Base-by-base conservation (phyloP, 495 filamentous ascomycete genomes). In the Tuber aestivum region DNA sequence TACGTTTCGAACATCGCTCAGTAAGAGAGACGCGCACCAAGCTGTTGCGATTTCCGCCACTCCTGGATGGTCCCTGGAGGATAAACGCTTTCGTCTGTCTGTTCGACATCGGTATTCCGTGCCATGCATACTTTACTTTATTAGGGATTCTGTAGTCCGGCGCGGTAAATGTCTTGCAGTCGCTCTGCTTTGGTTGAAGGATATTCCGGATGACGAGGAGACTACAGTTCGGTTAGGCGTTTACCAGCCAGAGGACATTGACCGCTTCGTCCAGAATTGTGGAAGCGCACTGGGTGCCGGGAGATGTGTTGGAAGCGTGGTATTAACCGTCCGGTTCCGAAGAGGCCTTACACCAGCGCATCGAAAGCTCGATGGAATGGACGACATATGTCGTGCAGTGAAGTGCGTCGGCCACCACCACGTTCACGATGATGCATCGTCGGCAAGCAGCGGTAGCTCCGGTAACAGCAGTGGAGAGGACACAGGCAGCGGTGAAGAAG, bases 181-280 rank as follows among this genome's bases (percentile, higher is more conserved):
- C 71, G 89, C 87, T 0, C 84, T 92, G 5, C 82, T 92, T 12
- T 93, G 91, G 91, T 85, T 92, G 21, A 87, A 88, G 69, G 88
- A 90, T 41, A 84, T 93, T 0, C 86, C 86, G 0, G 91, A 93
- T 65, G 90, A 90, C 68, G 88, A 91, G 80, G 87, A 89, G 35
- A 79, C 85, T 37, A 87, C 84, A 0, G 82, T 91, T 14, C 83
- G 76, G 18, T 73, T 93, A 8, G 83, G 87, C 41, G 87, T 93
- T 21, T 92, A 72, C 23, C 80, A 78, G 37, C 77, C 80, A 16
- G 42, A 73, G 41, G 72, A 82, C 9, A 70, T 82, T 44, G 70
- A 80, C 8, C 56, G 74, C 18, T 82, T 82, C 37, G 45, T 82
- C 20, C 80, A 82, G 70, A 82, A 82, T 69, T 82, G 73, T 8